These are phyloP conservation scores for Ilyonectria destructans DNA, from an alignment of 2,329 filamentous ascomycete species.

Conservation along the genomic window DNA sequence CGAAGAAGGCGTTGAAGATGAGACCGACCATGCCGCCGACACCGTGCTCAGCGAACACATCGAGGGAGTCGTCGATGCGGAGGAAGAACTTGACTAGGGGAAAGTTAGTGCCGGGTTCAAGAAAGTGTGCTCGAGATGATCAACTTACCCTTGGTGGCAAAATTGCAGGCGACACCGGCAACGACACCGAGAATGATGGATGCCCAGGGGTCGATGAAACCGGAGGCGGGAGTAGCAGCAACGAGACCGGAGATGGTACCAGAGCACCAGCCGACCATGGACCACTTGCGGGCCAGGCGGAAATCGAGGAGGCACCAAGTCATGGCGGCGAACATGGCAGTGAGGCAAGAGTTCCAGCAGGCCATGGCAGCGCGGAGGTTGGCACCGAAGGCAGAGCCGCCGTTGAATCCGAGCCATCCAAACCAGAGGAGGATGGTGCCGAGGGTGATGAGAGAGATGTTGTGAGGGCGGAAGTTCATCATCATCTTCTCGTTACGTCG, in stretches of 20 bases:
- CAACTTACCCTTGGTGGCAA: slow-evolving; percentile 71
- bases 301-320: slow-evolving; percentile 97
- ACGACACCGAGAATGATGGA: slow-evolving; percentile 77
- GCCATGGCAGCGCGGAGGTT: slow-evolving; percentile 96
- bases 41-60: slow-evolving; percentile 81
- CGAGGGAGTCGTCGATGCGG: slow-evolving; percentile 79
- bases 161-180: slow-evolving; percentile 78
- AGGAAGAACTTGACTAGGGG: slow-evolving; percentile 72
- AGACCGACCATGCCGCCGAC: slow-evolving; percentile 80
- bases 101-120: slow-evolving; percentile 27
- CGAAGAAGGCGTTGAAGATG: slow-evolving; percentile 83
- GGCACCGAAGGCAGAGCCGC: slow-evolving; percentile 92
- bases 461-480: slow-evolving; percentile 99
- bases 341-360: slow-evolving; percentile 97
- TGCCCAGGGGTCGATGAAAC: slow-evolving; percentile 79
- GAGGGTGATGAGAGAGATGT: slow-evolving; percentile 96
- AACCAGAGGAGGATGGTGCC: slow-evolving; percentile 98
- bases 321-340: slow-evolving; percentile 91
- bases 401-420: slow-evolving; percentile 99
- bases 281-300: slow-evolving; percentile 95
- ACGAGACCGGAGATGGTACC: slow-evolving; percentile 81
- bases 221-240: slow-evolving; percentile 79
- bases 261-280: slow-evolving; percentile 82
- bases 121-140: neutral
- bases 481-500: slow-evolving; percentile 99